These are phyloP conservation scores for Rhizopogon vesiculosus DNA, from an alignment of 768 basidiomycete genomes.

Conservation along the genomic window DNA sequence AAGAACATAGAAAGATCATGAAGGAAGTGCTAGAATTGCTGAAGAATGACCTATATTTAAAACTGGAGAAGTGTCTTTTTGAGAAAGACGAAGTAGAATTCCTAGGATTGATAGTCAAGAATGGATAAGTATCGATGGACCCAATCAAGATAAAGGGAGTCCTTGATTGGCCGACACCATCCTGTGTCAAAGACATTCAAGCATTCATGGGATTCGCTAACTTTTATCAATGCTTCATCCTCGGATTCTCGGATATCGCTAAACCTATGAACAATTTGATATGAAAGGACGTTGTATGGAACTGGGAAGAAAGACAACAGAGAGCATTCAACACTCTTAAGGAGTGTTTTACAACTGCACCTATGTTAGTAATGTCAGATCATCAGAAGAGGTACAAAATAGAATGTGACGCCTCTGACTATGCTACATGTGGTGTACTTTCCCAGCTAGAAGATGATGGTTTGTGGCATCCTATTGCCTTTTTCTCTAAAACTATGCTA, in stretches of 20 bases:
- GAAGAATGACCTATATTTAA: constrained; percentile 4
- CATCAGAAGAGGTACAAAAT: not conserved
- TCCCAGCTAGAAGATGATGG: not conserved
- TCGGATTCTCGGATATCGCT: constrained; percentile 22
- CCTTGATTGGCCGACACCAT: constrained; percentile 23
- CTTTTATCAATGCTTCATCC: constrained; percentile 27
- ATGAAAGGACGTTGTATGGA: constrained; percentile 16
- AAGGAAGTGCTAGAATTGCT: not conserved
- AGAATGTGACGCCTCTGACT: not conserved
- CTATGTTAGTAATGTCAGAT: constrained; percentile 11
- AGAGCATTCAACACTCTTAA: constrained; percentile 28
- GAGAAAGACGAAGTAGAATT: no score
- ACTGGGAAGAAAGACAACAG: constrained; percentile 19
- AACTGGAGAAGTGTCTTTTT: no score
- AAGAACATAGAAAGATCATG: constrained; percentile 17
- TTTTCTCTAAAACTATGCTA: constrained; percentile 20
- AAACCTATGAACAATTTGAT: constrained; percentile 12
- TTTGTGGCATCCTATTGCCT: constrained; percentile 25
- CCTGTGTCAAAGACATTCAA: constrained; percentile 13
- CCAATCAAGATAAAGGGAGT: constrained; percentile 25
- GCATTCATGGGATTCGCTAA: constrained; percentile 25
- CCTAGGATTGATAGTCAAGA: no score
- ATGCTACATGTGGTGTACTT: not conserved
- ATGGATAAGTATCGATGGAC: no score
- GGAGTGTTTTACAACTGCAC: constrained; percentile 18